phyloP scores from a whole-genome alignment of 1,284 basidiomycete genomes.

The Ustilago nuda region DNA sequence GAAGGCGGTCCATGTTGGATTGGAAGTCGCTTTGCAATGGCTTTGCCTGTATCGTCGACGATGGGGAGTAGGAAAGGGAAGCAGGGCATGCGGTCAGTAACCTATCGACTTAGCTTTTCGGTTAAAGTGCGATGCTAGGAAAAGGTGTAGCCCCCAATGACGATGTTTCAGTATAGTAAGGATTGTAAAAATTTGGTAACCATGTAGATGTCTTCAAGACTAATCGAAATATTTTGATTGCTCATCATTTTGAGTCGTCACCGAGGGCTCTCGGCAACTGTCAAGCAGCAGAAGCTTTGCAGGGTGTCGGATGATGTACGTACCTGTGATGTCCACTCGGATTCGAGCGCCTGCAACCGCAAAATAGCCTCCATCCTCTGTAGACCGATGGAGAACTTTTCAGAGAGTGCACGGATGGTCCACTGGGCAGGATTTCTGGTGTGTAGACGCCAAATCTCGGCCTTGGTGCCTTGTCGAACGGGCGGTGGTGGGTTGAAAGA shows the following conservation, averaged over 20 bases:
- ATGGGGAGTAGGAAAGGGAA: background rate
- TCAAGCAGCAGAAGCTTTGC: background rate
- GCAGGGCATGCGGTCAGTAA: constrained; percentile 14
- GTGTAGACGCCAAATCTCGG: constrained; percentile 64
- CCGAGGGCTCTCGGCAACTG: constrained; percentile 16
- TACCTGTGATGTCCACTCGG: constrained; percentile 59
- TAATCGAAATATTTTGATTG: constrained; percentile 60
- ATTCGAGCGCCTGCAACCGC: constrained; percentile 64
- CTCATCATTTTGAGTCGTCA: constrained; percentile 44
- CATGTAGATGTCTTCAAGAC: constrained; percentile 67
- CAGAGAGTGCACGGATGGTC: constrained; percentile 62
- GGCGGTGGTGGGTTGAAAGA: constrained; percentile 65
- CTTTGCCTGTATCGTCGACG: constrained; percentile 39
- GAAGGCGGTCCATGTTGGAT: constrained; percentile 62
- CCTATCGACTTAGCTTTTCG: too few species aligned
- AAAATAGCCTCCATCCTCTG: constrained; percentile 62
- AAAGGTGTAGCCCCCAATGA: constrained; percentile 22
- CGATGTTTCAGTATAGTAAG: constrained; percentile 54
- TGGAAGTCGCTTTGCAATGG: constrained; percentile 64
- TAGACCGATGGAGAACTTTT: constrained; percentile 57
- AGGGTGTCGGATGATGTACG: constrained; percentile 16
- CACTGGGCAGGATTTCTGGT: constrained; percentile 51
- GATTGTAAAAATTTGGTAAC: constrained; percentile 57
- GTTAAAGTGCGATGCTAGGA: background rate
- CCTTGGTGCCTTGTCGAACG: constrained; percentile 53